A percentile compares a stretch with the other conserved stretches of the same genome.
Evolutionary conservation across 208 protist species (phyloP).

Genomic region (Angomonas deanei): DNA sequence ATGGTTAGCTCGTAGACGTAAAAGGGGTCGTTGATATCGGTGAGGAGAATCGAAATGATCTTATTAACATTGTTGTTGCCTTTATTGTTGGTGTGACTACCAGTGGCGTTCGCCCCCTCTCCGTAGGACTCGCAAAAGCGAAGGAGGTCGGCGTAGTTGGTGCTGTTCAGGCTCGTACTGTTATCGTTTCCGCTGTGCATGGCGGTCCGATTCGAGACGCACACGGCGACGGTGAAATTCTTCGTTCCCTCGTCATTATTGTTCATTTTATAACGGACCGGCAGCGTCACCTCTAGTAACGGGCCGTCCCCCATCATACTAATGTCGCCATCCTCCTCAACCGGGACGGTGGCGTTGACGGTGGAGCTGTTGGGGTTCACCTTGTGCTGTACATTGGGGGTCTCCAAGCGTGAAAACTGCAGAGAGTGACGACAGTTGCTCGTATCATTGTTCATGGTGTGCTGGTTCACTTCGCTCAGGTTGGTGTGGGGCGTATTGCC

Average conservation of each 20-base stretch:
- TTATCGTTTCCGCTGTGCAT: not conserved
- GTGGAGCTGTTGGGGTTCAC: too few relatives aligned
- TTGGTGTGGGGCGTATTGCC: too few relatives aligned
- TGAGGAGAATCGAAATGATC: conserved; percentile 55
- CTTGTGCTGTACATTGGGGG: too few relatives aligned
- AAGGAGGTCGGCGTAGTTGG: not conserved
- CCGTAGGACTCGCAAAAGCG: too few relatives aligned
- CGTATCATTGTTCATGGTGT: not conserved
- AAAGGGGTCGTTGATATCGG: conserved; percentile 74
- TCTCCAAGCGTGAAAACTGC: too few relatives aligned
- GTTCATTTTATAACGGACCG: conserved; percentile 21
- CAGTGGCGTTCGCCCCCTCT: too few relatives aligned
- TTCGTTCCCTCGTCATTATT: conserved; percentile 32
- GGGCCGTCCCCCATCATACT: conserved; percentile 2
- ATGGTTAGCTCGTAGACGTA: conserved; percentile 81
- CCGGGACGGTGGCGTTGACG: not conserved
- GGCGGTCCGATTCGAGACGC: conserved; percentile 7
- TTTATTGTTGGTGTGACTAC: too few relatives aligned
- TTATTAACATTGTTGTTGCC: conserved; percentile 42
- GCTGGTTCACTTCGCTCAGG: not conserved
- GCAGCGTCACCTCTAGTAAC: conserved; percentile 38
- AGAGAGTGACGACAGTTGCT: too few relatives aligned
- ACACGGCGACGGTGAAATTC: conserved; percentile 27
- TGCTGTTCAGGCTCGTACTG: not conserved
- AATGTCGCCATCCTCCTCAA: not conserved